Conservation (phyloP, 192 early-diverging fungal species). For the Martensiomyces pterosporus region DNA sequence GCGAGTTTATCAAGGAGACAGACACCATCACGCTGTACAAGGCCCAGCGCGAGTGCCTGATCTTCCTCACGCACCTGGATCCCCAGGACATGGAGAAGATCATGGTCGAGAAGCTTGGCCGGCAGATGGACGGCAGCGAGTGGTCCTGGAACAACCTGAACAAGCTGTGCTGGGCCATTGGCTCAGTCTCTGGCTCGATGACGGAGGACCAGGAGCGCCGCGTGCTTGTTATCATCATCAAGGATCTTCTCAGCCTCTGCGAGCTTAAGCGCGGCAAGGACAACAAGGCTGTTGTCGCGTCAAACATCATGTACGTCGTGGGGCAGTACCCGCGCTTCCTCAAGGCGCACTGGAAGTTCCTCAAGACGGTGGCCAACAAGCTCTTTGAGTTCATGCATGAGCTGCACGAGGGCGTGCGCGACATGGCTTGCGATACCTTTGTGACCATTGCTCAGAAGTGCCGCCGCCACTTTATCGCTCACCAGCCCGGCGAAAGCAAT, state of each 20-base stretch:
- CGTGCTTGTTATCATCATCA: constrained; percentile 98
- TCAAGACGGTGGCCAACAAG: constrained; percentile 99
- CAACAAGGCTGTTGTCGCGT: constrained; percentile 99
- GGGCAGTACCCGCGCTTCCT: constrained; percentile 99
- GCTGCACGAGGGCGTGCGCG: constrained; percentile 97
- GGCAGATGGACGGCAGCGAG: constrained; percentile 94
- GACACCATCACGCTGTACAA: constrained; percentile 99
- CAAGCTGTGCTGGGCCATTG: constrained; percentile 99
- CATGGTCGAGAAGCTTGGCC: constrained; percentile 88
- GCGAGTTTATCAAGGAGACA: constrained; percentile 94
- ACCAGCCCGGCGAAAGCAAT: constrained; percentile 81
- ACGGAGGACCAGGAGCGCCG: constrained; percentile 94
- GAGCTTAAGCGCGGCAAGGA: constrained; percentile 99
- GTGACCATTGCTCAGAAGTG: constrained; percentile 99
- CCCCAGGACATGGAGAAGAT: constrained; percentile 89
- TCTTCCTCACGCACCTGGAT: constrained; percentile 97
- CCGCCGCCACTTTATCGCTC: constrained; percentile 89
- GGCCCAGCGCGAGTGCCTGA: constrained; percentile 93
- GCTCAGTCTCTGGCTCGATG: constrained; percentile 97
- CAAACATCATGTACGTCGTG: constrained; percentile 99
- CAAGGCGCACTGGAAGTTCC: constrained; percentile 99
- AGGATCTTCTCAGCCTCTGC: constrained; percentile 90
- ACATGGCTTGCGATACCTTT: constrained; percentile 99
- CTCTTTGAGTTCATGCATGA: constrained; percentile 99
- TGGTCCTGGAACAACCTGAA: constrained; percentile 99